These are phyloP conservation scores for Prosopis cineraria DNA, from an alignment of 306 rosid species.

Conservation along the genomic window DNA sequence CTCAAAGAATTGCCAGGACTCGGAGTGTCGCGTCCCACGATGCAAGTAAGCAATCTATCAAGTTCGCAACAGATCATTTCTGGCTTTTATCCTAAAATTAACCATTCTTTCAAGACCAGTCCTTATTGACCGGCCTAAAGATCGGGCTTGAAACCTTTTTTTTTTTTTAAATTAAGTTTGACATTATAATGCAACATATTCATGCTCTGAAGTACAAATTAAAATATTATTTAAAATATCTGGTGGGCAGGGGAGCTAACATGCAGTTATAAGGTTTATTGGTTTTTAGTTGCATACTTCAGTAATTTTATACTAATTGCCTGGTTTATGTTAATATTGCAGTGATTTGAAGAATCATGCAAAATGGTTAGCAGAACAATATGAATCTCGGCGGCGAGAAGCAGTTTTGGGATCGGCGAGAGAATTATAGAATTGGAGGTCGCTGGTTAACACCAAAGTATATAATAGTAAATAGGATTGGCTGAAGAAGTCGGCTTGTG, in stretches of 20 bases:
- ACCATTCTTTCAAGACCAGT: too few species aligned
- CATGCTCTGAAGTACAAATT: too few species aligned
- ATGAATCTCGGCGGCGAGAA: slow-evolving; percentile 27
- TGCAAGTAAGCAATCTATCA: slow-evolving; percentile 43
- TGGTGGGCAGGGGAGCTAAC: too few species aligned
- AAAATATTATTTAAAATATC: too few species aligned
- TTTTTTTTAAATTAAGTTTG: too few species aligned
- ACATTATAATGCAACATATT: too few species aligned
- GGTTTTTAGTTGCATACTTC: neutral
- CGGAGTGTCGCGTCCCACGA: slow-evolving; percentile 42
- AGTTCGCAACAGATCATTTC: neutral
- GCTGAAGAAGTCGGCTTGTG: neutral
- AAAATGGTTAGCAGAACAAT: slow-evolving; percentile 22
- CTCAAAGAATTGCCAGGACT: slow-evolving; percentile 40
- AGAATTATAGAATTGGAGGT: neutral
- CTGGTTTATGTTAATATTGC: slow-evolving; percentile 26
- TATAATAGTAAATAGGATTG: neutral
- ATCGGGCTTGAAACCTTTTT: too few species aligned
- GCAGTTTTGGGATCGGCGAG: neutral
- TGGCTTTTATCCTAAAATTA: too few species aligned
- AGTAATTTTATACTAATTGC: slow-evolving; percentile 21
- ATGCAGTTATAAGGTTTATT: too few species aligned
- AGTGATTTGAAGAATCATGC: slow-evolving; percentile 44
- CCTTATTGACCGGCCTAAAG: too few species aligned
- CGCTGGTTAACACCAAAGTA: neutral